Base-by-base conservation (phyloP, 202 grass and related monocot species). In the Brachypodium distachyon region DNA sequence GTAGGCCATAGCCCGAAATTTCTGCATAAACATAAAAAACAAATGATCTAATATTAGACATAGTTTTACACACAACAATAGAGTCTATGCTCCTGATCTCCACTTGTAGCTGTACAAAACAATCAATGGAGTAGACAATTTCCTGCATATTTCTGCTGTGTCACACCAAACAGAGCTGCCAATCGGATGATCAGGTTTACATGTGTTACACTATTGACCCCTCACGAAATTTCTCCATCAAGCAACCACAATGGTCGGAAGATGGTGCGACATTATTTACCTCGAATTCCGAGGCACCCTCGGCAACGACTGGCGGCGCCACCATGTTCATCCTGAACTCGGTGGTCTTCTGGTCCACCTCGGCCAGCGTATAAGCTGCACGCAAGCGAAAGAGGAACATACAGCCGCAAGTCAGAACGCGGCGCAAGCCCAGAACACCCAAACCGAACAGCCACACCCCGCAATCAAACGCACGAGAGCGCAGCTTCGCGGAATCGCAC, bases 331-430 rank as follows among this genome's bases (percentile, higher is more conserved):
- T 86, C 70, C 83, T 85, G 29, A 95, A 89, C 71, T 87, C 70
- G 18, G 19, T 71, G 34, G 91, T 90, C 70, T 78, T 92, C 74
- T 81, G 41, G 36, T 81, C 83, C 54, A 98, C 40, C 67, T 95
- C 91, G 19, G 75, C 55, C 25, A 87, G 22, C 49, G 87, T 72
- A 66, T 98, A 98, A 21, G 91, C 91, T 98, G 78, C 40, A 55
- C 10, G 12, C 63, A 62, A 8, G 77, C 32, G 66, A 61, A 42
- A 79, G 6, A 22, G 8, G 18, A 67, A 39, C 43, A 72, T 6
- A 27, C 9, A 29, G 4, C 50, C 1, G 76, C 49, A 75, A 47
- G 80, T 86, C 60, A 80, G 55, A 75, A 42, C 11, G n/a, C 39
- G 31, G 38, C 48, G 34, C 65, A 32, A 44, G 33, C 49, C 41